Evolutionary conservation across 176 grass and related monocot species (phyloP).

Genomic region (Oryza longistaminata): DNA sequence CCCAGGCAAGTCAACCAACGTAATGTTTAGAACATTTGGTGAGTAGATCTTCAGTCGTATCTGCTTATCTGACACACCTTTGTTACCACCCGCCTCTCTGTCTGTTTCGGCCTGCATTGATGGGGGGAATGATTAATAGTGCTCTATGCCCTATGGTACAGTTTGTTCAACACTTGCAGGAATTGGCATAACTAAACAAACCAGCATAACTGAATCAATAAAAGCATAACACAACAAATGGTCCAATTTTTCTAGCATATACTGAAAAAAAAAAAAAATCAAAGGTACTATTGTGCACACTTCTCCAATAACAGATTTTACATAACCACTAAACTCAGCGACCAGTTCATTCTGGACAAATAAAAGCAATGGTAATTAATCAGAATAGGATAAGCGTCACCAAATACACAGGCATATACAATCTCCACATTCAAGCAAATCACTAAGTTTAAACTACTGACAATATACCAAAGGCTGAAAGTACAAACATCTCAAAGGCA

Average conservation of each 20-base stretch:
- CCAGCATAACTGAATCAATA: not conserved
- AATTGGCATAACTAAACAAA: not conserved
- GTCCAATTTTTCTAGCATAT: not conserved
- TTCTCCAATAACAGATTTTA: not conserved
- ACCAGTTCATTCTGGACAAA: not conserved
- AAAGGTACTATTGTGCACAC: not conserved
- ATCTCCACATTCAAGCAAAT: not conserved
- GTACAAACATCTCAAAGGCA: not conserved
- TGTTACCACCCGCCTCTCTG: slow-evolving; percentile 83
- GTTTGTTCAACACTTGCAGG: not conserved
- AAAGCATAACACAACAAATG: slow-evolving; percentile 9
- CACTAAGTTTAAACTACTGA: not conserved
- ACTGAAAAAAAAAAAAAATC: not conserved
- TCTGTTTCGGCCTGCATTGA: slow-evolving; percentile 86
- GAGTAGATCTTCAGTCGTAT: slow-evolving; percentile 97
- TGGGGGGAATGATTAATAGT: not conserved
- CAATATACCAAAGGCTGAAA: not conserved
- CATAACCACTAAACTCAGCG: not conserved
- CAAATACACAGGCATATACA: not conserved
- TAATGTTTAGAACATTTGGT: slow-evolving; percentile 98
- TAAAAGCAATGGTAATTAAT: not conserved
- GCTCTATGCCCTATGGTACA: not conserved
- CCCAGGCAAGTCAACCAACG: slow-evolving; percentile 95
- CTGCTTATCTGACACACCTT: slow-evolving; percentile 90
- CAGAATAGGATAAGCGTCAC: not conserved